Base-by-base conservation (phyloP, 305 asterid species). In the Solanum aculeatissimum region DNA sequence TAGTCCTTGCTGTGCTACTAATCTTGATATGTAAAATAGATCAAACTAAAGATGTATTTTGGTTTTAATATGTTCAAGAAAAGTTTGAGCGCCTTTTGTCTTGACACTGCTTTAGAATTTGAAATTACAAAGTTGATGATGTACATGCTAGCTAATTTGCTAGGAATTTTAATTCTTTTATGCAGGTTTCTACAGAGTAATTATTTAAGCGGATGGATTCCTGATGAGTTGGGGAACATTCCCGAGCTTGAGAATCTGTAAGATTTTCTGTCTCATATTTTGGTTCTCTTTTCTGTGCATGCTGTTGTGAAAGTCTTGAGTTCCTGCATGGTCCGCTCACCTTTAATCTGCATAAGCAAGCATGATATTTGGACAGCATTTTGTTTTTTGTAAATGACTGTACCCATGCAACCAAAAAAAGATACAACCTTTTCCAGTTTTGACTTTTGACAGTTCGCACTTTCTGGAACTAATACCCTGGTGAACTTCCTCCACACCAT, bases 171-270 rank as follows among this genome's bases (percentile, higher is more conserved):
- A 75, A 25, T 49, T 85, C 78, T 86, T 86, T 83, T 85, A 60
- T 85, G 83, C 98, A 97, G 99, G 87, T 93, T 86, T 91, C 89
- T 97, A 92, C 99, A 97, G 97, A 97, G 98, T 74, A 97, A 97
- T 90, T 97, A 92, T 92, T 88, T 95, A 85, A 94, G 99, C 85
- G 98, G 98, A 84, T 72, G 25, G 80, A 93, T 97, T 90, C 99
- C 99, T 43, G 85, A 87, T 86, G 98, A 97, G 85, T 84, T 97
- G 89, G 99, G 97, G 75, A 92, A 94, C 91, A 94, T 95, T 87
- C 88, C 92, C 25, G 91, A 88, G 91, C 97, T 97, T 84, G 92
- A 95, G 89, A 85, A 84, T 83, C 84, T 97, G 99, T 95, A 89
- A 92, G 99, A 85, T 51, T 29, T 29, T 29, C 29, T 19, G 66